Percentiles rank a stretch among this genome's conserved stretches.
Evolutionary conservation across 768 basidiomycete genomes (phyloP).

Genomic region (Termitomyces sp.): DNA sequence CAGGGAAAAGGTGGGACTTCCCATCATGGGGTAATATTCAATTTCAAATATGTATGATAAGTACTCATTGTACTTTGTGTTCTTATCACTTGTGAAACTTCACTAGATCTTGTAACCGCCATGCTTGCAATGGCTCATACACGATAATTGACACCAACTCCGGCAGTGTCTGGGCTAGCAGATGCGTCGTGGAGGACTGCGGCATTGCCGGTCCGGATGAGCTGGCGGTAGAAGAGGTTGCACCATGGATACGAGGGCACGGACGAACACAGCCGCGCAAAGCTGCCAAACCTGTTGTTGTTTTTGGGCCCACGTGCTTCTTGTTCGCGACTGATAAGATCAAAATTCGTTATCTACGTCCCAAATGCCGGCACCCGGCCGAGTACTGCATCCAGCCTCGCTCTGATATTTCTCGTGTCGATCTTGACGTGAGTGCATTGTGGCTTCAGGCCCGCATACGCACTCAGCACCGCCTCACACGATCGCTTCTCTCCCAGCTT

Average conservation of each 20-base stretch:
- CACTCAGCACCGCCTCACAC: not conserved
- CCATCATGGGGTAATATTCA: no score
- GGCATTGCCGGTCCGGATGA: conserved; percentile 31
- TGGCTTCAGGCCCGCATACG: not conserved
- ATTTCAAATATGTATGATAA: no score
- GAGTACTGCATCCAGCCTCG: not conserved
- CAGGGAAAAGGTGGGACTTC: no score
- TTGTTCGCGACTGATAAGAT: not conserved
- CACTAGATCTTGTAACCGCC: no score
- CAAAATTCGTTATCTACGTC: not conserved
- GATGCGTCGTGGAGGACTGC: no score
- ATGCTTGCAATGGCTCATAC: no score
- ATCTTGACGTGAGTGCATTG: not conserved
- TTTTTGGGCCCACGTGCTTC: not conserved
- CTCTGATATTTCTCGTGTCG: not conserved
- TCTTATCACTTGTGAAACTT: no score
- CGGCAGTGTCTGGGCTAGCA: no score
- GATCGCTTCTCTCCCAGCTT: not conserved
- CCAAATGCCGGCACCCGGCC: not conserved
- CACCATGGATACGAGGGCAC: conserved; percentile 87
- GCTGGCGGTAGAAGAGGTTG: conserved; percentile 89
- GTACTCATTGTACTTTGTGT: no score
- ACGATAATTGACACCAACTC: no score
- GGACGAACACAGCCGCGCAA: conserved; percentile 56
- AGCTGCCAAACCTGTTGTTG: conserved; percentile 56